Base-by-base conservation (phyloP, 208 protist species). In the Crithidia thermophila region DNA sequence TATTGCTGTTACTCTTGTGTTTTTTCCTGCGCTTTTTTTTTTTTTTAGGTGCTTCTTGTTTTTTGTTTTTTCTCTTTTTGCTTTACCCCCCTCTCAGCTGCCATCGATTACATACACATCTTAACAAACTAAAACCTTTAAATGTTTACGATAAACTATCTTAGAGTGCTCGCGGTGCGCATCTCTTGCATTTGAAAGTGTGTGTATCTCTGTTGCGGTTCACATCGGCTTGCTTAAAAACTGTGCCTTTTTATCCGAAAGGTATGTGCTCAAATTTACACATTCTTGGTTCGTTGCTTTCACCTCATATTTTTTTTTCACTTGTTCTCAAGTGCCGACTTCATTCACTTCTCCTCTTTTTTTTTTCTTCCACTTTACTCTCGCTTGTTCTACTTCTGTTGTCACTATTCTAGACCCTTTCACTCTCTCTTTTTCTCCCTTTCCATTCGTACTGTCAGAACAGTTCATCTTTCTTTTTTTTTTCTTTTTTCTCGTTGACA, bases 401-500 rank as follows among this genome's bases (percentile, higher is more conserved):
- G 37, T 71, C 28, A 28, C 20, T 55, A 18, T 37, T 37, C 37
- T 55, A n/a, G n/a, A n/a, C n/a, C n/a, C 27, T 21, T 33, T 3
- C 8, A 21, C 13, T 21, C 49, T 20, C 42, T 56, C 50, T 36
- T 53, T 61, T 67, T 64, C 43, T 57, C 50, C 58, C 40, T 52
- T 67, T 37, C 49, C 69, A 1, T 7, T 66, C 56, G 50, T 65
- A n/a, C n/a, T n/a, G n/a, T n/a, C n/a, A n/a, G n/a, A n/a, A n/a
- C n/a, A n/a, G n/a, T n/a, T 51, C 9, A 0, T 30, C 7, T 31
- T n/a, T 21, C 18, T 30, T 58, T 53, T 39, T 42, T 42, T 58
- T 66, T 64, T 43, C 58, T 63, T 59, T 21, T 61, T 65, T 40
- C 47, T 70, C 11, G 4, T 66, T 53, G 49, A 55, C 40, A 20